Percentiles rank a stretch among this genome's conserved stretches.
Conservation (phyloP, 1,139 yeast species). For the Magnusiomyces tetraspermus region DNA sequence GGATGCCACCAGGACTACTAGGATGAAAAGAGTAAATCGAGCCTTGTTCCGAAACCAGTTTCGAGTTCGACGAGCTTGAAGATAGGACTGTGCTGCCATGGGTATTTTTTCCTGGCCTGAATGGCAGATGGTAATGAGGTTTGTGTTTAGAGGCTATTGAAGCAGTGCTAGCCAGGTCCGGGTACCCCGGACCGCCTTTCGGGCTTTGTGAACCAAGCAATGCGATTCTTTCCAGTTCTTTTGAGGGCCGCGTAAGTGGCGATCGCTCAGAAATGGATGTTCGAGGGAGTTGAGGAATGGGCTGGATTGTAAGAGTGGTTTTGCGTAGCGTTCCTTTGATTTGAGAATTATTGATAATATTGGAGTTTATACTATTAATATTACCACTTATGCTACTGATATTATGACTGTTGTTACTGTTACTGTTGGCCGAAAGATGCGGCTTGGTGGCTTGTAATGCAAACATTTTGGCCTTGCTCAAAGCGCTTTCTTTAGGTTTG, state of each 20-base stretch:
- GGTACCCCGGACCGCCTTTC: neutral
- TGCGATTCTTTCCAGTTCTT: slow-evolving; percentile 39
- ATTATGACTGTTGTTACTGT: too few species aligned
- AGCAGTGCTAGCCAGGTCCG: slow-evolving; percentile 12
- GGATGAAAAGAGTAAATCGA: slow-evolving; percentile 43
- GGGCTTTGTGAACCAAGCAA: slow-evolving; percentile 27
- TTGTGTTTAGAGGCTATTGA: slow-evolving; percentile 22
- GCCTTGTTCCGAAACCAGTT: slow-evolving; percentile 35
- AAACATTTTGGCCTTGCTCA: slow-evolving; percentile 31
- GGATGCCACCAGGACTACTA: slow-evolving; percentile 29
- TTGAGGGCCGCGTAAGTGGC: slow-evolving; percentile 37
- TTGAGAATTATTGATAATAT: too few species aligned
- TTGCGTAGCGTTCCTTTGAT: too few species aligned
- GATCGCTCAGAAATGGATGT: slow-evolving; percentile 32
- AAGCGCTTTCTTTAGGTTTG: slow-evolving; percentile 26
- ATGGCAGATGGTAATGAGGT: slow-evolving; percentile 30
- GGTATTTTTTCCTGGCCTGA: slow-evolving; percentile 34
- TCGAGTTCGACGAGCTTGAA: slow-evolving; percentile 42
- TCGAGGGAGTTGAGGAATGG: slow-evolving; percentile 23
- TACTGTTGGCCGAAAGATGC: slow-evolving; percentile 13
- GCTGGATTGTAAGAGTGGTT: slow-evolving; percentile 31
- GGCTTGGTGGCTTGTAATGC: slow-evolving; percentile 29
- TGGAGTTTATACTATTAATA: too few species aligned
- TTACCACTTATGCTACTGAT: too few species aligned
- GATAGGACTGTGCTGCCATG: slow-evolving; percentile 36